Conservation (phyloP, 2,329 filamentous ascomycete species). For the Chrysoporthe cubensis region DNA sequence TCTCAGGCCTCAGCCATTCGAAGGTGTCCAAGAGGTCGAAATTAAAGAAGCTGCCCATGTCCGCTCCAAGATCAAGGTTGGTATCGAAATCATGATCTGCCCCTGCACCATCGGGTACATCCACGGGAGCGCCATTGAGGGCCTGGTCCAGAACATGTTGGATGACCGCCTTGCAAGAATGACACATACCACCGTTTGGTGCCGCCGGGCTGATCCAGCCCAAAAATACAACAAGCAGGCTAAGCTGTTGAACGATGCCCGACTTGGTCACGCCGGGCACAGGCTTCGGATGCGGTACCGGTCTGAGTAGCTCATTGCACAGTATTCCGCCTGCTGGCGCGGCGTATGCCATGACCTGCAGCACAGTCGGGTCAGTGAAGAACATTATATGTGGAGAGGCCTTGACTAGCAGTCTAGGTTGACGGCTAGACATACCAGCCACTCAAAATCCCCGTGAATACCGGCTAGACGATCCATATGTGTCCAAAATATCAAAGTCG, state of each 20-base stretch:
- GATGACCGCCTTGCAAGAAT: constrained; percentile 51
- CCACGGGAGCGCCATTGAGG: constrained; percentile 42
- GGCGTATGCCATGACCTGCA: constrained; percentile 53
- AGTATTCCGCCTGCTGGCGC: constrained; percentile 54
- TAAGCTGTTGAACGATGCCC: constrained; percentile 55
- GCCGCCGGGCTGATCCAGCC: constrained; percentile 54
- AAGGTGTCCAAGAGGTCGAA: constrained; percentile 55
- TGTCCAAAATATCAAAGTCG: constrained; percentile 53
- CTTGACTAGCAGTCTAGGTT: background rate
- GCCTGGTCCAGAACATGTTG: constrained; percentile 54
- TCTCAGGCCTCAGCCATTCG: constrained; percentile 46
- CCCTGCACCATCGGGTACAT: constrained; percentile 35
- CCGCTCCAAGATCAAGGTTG: constrained; percentile 30
- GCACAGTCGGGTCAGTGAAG: background rate
- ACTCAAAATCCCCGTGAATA: constrained; percentile 51
- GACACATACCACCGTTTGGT: constrained; percentile 54
- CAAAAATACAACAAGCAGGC: constrained; percentile 54
- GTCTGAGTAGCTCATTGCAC: constrained; percentile 53
- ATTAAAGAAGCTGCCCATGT: constrained; percentile 42
- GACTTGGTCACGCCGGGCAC: constrained; percentile 47
- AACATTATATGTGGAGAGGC: background rate
- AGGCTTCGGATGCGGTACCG: constrained; percentile 41
- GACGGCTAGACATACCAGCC: constrained; percentile 44
- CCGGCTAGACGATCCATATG: constrained; percentile 50
- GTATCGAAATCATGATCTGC: constrained; percentile 38